A percentile compares a stretch with the other conserved stretches of the same genome.
phyloP scores from a whole-genome alignment of 1,284 basidiomycete species.

The Heterobasidion parviporum region DNA sequence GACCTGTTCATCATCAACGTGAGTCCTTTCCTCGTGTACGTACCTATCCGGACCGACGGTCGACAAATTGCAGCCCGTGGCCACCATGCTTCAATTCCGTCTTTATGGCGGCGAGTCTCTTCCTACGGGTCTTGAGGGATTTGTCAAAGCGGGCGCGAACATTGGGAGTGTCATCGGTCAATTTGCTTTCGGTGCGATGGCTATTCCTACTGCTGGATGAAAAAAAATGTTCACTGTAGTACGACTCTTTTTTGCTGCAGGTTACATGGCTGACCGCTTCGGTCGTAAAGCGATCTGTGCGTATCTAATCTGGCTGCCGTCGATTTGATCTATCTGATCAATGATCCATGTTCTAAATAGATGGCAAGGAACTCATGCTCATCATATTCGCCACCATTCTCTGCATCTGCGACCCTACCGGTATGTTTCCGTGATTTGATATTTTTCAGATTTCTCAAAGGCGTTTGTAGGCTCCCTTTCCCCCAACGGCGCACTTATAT shows the following conservation, averaged over 20 bases:
- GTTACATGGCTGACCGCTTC: constrained; percentile 56
- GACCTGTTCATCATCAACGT: constrained; percentile 77
- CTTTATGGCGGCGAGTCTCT: constrained; percentile 49
- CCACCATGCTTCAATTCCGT: constrained; percentile 70
- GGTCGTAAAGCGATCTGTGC: constrained; percentile 60
- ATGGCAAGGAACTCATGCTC: constrained; percentile 76
- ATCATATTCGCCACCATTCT: constrained; percentile 69
- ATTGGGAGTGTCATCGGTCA: constrained; percentile 73
- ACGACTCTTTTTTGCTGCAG: constrained; percentile 7
- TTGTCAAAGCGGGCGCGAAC: constrained; percentile 64
- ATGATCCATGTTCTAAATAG: constrained; percentile 14
- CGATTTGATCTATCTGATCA: not conserved
- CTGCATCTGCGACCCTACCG: constrained; percentile 40
- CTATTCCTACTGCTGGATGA: not conserved
- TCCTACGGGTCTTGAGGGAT: constrained; percentile 50
- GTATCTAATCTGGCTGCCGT: constrained; percentile 13
- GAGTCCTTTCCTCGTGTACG: constrained; percentile 13
- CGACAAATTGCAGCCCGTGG: constrained; percentile 41
- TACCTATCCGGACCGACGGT: not conserved
- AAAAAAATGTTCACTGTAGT: not conserved
- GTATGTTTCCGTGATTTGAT: constrained; percentile 13
- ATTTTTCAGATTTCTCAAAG: not conserved
- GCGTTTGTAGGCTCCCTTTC: constrained; percentile 25
- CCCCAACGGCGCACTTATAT: constrained; percentile 45
- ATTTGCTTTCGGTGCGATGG: constrained; percentile 47